phyloP scores from a whole-genome alignment of 768 basidiomycete genomes.

The Naematelia encephala region DNA sequence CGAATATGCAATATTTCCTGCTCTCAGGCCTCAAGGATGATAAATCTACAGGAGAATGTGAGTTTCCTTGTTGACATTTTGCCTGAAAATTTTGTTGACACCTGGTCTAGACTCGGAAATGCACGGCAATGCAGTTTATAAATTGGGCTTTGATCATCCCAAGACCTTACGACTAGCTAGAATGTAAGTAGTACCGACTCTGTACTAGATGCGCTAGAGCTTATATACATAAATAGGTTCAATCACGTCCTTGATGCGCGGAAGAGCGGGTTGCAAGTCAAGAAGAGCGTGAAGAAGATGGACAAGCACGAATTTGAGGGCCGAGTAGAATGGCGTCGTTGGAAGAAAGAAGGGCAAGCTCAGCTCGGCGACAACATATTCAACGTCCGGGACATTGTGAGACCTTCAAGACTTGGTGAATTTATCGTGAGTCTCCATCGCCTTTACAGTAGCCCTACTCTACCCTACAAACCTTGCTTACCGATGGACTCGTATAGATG shows the following conservation, averaged over 20 bases:
- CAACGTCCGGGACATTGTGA: not conserved
- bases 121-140: constrained; percentile 40
- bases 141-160: constrained; percentile 24
- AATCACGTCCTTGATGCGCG: constrained; percentile 37
- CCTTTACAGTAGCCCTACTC: not conserved
- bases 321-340: constrained; percentile 22
- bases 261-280: constrained; percentile 37
- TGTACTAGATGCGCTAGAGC: too few species aligned
- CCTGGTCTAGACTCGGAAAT: constrained; percentile 27
- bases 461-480: not conserved
- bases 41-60: constrained; percentile 24
- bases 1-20: constrained; percentile 28
- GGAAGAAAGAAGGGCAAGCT: constrained; percentile 21
- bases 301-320: constrained; percentile 22
- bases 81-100: not conserved
- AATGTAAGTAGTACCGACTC: too few species aligned
- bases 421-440: constrained; percentile 26
- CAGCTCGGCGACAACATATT: constrained; percentile 1
- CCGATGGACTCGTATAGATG: constrained; percentile 19
- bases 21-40: constrained; percentile 28
- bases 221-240: constrained; percentile 27
- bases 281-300: constrained; percentile 8
- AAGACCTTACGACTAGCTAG: constrained; percentile 30
- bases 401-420: constrained; percentile 12
- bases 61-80: constrained; percentile 3